Evolutionary conservation across 2,329 filamentous ascomycete species (phyloP).

Genomic region (Ciborinia camelliae): DNA sequence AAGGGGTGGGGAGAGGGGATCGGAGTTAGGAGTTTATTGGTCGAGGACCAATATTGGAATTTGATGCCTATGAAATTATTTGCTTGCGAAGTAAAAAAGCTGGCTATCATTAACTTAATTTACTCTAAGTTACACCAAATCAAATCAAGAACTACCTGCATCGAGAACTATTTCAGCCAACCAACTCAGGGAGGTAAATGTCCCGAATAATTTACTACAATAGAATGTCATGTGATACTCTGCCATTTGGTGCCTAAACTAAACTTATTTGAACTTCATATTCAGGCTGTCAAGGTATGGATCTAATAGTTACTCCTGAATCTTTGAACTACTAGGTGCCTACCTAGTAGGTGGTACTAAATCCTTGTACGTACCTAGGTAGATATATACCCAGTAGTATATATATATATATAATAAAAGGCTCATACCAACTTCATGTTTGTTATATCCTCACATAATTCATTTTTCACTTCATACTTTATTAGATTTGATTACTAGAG

Average conservation of each 20-base stretch:
- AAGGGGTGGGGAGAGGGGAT: not conserved
- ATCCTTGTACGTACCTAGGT: not conserved
- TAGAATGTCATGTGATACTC: not conserved
- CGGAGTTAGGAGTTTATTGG: not conserved
- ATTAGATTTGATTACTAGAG: no score
- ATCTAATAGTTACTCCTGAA: not conserved
- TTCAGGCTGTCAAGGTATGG: no score
- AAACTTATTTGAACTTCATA: not conserved
- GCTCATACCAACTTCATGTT: not conserved
- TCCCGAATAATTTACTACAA: not conserved
- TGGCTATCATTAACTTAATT: not conserved
- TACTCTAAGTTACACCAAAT: not conserved
- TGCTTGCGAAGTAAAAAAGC: not conserved
- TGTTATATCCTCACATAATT: not conserved
- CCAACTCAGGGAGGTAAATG: not conserved
- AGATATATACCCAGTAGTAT: no score
- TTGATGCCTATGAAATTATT: not conserved
- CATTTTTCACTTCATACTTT: not conserved
- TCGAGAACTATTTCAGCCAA: not conserved
- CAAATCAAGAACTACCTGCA: not conserved
- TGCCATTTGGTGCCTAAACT: not conserved
- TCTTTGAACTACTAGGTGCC: constrained; percentile 2
- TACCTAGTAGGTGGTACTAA: no score
- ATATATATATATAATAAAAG: not conserved
- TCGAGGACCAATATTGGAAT: not conserved